These are phyloP conservation scores for Fusarium tjaetaba DNA, from an alignment of 2,329 filamentous ascomycete species.

Conservation along the genomic window DNA sequence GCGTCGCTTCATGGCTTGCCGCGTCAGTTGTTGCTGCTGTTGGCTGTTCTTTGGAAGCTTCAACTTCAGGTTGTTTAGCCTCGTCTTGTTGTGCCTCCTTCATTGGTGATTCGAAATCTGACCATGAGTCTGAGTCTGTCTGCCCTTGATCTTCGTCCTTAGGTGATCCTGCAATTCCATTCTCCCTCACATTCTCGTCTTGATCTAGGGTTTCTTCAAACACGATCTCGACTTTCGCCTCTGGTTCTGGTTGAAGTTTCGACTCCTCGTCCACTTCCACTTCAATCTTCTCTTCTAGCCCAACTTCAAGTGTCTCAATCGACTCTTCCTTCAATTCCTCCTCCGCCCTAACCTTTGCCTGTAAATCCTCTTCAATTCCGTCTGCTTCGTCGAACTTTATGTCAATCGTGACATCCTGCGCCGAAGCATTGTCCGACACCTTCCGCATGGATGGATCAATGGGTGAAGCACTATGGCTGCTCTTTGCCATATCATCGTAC, in stretches of 20 bases:
- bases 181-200: background rate
- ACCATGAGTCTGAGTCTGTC: constrained; percentile 30
- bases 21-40: background rate
- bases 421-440: background rate
- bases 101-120: constrained; percentile 31
- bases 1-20: background rate
- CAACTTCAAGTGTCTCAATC: background rate
- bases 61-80: background rate
- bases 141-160: background rate
- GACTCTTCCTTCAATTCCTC: background rate
- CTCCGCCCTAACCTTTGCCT: background rate
- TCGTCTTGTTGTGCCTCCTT: constrained; percentile 6
- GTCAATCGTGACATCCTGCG: constrained; percentile 7
- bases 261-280: background rate
- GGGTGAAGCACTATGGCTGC: constrained; percentile 34
- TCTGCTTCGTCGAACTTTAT: background rate
- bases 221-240: background rate
- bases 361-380: background rate
- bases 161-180: background rate
- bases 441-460: constrained; percentile 33
- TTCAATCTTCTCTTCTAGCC: background rate
- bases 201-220: background rate
- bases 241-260: background rate
- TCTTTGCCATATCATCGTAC: constrained; percentile 57
- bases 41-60: background rate